Percentiles rank a stretch among this genome's conserved stretches.
These are phyloP conservation scores for Saccharomyces uvarum DNA, from an alignment of 1,139 yeast genomes.

Conservation along the genomic window DNA sequence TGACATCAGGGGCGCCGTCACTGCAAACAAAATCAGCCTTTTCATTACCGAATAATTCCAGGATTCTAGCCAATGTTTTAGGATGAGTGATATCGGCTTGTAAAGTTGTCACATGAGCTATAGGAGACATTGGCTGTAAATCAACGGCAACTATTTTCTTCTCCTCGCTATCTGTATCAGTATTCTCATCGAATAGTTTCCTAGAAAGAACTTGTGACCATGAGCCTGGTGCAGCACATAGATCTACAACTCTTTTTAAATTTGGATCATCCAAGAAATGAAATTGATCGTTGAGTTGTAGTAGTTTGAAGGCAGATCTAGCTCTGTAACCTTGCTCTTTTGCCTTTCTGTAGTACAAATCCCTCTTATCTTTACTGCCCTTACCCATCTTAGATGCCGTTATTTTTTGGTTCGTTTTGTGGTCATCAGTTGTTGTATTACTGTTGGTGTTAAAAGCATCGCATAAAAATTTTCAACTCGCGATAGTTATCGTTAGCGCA, in stretches of 20 bases:
- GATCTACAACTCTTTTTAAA: conserved; percentile 78
- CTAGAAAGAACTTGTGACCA: conserved; percentile 95
- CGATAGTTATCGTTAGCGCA: not conserved
- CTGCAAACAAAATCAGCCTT: conserved; percentile 93
- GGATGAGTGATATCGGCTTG: conserved; percentile 99
- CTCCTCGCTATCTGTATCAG: conserved; percentile 29
- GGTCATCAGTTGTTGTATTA: not conserved
- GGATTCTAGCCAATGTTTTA: conserved; percentile 63
- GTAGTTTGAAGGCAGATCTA: conserved; percentile 84
- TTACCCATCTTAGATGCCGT: conserved; percentile 59
- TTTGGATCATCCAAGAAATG: conserved; percentile 56
- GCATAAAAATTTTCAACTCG: not conserved
- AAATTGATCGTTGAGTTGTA: conserved; percentile 85
- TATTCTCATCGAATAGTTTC: conserved; percentile 41
- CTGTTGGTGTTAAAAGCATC: not conserved
- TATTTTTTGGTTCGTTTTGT: not conserved
- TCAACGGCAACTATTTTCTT: conserved; percentile 90
- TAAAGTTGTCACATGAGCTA: conserved; percentile 74
- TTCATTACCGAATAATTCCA: conserved; percentile 79
- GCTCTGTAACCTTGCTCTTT: conserved; percentile 98
- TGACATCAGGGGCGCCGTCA: conserved; percentile 98
- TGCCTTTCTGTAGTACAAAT: conserved; percentile 81
- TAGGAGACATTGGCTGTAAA: conserved; percentile 94
- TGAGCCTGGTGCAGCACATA: conserved; percentile 98
- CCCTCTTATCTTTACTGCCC: conserved; percentile 91